Conservation (phyloP, 2,329 filamentous ascomycete genomes). For the Botrytis porri region DNA sequence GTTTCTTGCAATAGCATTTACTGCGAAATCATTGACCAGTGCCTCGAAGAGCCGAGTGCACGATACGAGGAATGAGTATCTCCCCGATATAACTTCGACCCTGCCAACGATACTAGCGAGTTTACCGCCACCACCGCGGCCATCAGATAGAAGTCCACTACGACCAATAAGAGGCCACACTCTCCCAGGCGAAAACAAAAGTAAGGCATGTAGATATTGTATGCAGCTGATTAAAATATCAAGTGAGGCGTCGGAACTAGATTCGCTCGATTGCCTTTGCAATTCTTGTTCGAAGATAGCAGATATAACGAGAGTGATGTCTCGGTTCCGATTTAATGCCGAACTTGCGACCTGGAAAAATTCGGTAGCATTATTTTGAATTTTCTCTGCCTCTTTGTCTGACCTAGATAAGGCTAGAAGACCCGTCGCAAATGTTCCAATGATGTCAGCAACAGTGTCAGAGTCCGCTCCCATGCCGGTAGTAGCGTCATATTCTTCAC, state of each 20-base stretch:
- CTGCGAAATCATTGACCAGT: conserved; percentile 72
- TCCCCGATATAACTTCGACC: conserved; percentile 72
- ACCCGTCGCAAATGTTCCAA: conserved; percentile 70
- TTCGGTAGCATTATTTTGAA: conserved; percentile 39
- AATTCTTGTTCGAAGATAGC: conserved; percentile 76
- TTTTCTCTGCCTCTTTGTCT: conserved; percentile 38
- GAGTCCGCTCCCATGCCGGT: conserved; percentile 48
- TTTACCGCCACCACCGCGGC: conserved; percentile 67
- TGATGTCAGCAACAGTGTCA: conserved; percentile 68
- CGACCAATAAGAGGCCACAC: conserved; percentile 88
- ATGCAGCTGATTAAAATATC: conserved; percentile 68
- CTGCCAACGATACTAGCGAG: conserved; percentile 77
- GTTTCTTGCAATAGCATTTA: conserved; percentile 65
- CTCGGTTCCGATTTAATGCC: conserved; percentile 54
- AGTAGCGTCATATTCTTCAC: conserved; percentile 46
- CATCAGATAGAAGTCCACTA: conserved; percentile 74
- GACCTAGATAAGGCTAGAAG: conserved; percentile 46
- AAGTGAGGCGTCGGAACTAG: conserved; percentile 47
- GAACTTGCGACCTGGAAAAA: conserved; percentile 59
- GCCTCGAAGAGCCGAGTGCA: conserved; percentile 71
- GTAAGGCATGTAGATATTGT: conserved; percentile 72
- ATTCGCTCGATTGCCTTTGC: conserved; percentile 44
- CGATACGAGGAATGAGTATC: conserved; percentile 73
- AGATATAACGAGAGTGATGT: conserved; percentile 78
- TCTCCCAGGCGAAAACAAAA: conserved; percentile 71